Conservation (phyloP, 306 rosid genomes). For the Pterocarpus santalinus region DNA sequence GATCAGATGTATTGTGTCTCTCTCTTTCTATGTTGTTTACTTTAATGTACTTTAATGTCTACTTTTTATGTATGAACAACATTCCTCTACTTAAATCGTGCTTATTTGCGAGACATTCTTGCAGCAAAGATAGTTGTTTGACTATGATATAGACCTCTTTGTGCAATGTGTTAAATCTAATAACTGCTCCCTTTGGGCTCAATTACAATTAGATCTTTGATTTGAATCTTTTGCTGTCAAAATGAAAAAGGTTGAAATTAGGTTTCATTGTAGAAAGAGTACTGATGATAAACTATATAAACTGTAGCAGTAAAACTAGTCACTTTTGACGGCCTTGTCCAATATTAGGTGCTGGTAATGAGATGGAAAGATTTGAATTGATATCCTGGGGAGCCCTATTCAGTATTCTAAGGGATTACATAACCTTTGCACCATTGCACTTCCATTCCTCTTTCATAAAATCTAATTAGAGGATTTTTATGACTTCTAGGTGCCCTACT, state of each 20-base stretch:
- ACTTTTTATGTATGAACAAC: no score
- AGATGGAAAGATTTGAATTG: not conserved
- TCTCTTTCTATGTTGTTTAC: no score
- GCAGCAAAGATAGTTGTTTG: not conserved
- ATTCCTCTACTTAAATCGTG: not conserved
- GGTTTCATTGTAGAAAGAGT: not conserved
- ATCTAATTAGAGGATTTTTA: not conserved
- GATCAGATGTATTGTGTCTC: no score
- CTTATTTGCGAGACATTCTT: not conserved
- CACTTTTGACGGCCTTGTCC: not conserved
- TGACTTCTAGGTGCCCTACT: constrained; percentile 75
- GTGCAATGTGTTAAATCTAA: not conserved
- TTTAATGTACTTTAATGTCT: no score
- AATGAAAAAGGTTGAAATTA: not conserved
- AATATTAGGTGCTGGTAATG: not conserved
- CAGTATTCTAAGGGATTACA: not conserved
- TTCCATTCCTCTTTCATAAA: not conserved
- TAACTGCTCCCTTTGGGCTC: no score
- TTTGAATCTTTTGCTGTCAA: not conserved
- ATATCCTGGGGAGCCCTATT: not conserved
- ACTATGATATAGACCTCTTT: not conserved
- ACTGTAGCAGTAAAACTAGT: not conserved
- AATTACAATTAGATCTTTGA: not conserved
- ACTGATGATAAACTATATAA: no score
- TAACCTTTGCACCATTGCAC: not conserved